These are phyloP conservation scores for Corynascus novoguineensis DNA, from an alignment of 495 filamentous ascomycete species.

Conservation along the genomic window DNA sequence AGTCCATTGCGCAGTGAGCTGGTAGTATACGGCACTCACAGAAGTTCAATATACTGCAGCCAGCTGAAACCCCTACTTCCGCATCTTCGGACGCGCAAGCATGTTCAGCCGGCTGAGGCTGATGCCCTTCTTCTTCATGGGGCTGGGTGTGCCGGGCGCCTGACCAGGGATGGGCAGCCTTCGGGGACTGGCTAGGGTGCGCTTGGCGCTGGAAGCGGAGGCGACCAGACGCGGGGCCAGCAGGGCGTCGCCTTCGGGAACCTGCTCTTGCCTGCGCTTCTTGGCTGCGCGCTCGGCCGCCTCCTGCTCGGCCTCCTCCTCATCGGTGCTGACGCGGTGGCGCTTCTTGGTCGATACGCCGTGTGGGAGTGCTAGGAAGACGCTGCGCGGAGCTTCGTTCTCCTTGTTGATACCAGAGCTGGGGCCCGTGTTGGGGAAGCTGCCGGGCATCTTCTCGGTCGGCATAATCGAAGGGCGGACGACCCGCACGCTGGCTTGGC, in stretches of 20 bases:
- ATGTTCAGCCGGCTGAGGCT: constrained; percentile 48
- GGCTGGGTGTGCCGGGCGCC: constrained; percentile 30
- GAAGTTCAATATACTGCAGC: not conserved
- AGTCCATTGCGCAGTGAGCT: too few relatives aligned
- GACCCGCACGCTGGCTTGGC: constrained; percentile 52
- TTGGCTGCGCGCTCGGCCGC: constrained; percentile 38
- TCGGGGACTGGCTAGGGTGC: constrained; percentile 13
- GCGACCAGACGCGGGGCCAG: constrained; percentile 36
- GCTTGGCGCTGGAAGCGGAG: constrained; percentile 19
- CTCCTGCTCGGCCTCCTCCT: constrained; percentile 42
- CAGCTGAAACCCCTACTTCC: constrained; percentile 27
- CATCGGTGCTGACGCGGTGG: constrained; percentile 48
- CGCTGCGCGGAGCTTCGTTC: constrained; percentile 35
- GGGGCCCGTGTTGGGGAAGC: constrained; percentile 35
- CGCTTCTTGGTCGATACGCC: constrained; percentile 73
- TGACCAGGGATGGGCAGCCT: constrained; percentile 13
- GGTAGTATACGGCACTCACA: too few relatives aligned
- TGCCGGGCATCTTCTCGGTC: constrained; percentile 43
- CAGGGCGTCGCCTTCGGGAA: constrained; percentile 44
- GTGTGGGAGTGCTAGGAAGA: constrained; percentile 47
- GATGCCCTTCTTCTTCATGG: constrained; percentile 45
- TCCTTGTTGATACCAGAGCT: constrained; percentile 34
- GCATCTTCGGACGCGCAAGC: constrained; percentile 48
- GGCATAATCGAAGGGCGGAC: constrained; percentile 50
- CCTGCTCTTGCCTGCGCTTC: constrained; percentile 43